These are phyloP conservation scores for Berberis vulgaris DNA, from an alignment of 164 flowering plant species.

Conservation along the genomic window DNA sequence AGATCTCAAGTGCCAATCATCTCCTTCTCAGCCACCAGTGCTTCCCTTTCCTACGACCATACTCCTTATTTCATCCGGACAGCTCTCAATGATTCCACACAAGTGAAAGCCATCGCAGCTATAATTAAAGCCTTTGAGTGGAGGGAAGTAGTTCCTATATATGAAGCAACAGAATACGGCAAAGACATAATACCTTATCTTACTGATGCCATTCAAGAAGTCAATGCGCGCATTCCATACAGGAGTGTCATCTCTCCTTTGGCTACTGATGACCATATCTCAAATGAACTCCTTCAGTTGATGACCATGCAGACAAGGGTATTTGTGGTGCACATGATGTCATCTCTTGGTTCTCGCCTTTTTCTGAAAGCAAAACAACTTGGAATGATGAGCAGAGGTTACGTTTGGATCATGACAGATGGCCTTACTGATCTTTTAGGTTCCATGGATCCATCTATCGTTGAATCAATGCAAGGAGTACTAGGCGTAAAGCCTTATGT, in stretches of 20 bases:
- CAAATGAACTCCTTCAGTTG: conserved; percentile 2
- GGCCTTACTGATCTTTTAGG: conserved; percentile 13
- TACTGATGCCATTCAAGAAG: conserved; percentile 13
- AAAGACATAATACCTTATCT: conserved; percentile 14
- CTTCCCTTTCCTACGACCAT: conserved; percentile 14
- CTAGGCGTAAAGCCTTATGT: conserved; percentile 21
- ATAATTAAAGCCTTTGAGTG: conserved; percentile 20
- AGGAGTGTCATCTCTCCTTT: conserved; percentile 9
- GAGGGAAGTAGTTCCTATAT: conserved; percentile 20
- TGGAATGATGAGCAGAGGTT: conserved; percentile 26
- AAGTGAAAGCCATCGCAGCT: conserved; percentile 25
- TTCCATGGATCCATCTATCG: conserved; percentile 10
- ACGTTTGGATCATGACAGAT: conserved; percentile 28
- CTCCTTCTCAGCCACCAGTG: conserved; percentile 14
- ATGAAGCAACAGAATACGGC: conserved; percentile 18
- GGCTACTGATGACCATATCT: neutral
- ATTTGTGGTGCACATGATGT: conserved; percentile 22
- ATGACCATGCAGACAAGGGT: conserved; percentile 16
- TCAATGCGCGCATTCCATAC: conserved; percentile 10
- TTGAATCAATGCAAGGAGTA: conserved; percentile 28
- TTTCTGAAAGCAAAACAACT: conserved; percentile 21
- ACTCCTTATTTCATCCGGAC: conserved; percentile 26
- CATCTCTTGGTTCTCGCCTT: conserved; percentile 10
- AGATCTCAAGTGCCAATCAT: conserved; percentile 17
- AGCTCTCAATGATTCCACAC: conserved; percentile 3